A percentile compares a stretch with the other conserved stretches of the same genome.
phyloP scores from a whole-genome alignment of 2,329 filamentous ascomycete species.

The Arthrobotrys sinensis region DNA sequence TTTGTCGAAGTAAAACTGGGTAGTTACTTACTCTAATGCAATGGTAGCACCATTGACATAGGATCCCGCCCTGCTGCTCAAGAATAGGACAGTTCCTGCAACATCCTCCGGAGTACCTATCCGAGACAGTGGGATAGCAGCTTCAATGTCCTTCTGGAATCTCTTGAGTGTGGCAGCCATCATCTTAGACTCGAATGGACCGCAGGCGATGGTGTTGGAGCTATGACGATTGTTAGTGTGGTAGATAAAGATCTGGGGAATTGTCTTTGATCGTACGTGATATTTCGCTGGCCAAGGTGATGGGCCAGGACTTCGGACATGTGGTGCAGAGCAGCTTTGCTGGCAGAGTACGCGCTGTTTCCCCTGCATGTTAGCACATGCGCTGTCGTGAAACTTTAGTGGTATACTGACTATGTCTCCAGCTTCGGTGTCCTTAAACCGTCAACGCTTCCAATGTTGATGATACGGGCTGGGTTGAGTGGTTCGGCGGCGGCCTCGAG shows the following conservation, averaged over 20 bases:
- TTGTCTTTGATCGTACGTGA: conserved; percentile 69
- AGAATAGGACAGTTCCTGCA: conserved; percentile 79
- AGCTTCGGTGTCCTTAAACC: conserved; percentile 75
- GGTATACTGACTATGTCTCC: conserved; percentile 70
- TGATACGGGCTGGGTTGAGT: conserved; percentile 73
- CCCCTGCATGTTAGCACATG: conserved; percentile 3
- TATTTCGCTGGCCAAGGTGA: conserved; percentile 74
- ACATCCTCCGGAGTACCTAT: conserved; percentile 80
- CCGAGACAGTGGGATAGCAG: conserved; percentile 76
- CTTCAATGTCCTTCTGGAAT: conserved; percentile 73
- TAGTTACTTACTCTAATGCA: conserved; percentile 70
- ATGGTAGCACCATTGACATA: conserved; percentile 78
- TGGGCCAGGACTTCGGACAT: conserved; percentile 76
- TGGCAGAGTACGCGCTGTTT: conserved; percentile 72
- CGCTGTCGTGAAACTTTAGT: conserved; percentile 63
- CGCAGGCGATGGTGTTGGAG: conserved; percentile 79
- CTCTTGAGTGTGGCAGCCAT: conserved; percentile 79
- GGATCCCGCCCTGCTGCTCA: conserved; percentile 77
- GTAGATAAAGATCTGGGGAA: neutral
- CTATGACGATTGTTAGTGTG: conserved; percentile 62
- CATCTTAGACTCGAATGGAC: conserved; percentile 80
- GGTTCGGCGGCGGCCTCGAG: conserved; percentile 71
- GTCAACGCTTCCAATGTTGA: conserved; percentile 78
- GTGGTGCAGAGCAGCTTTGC: conserved; percentile 77
- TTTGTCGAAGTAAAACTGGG: conserved; percentile 66